Base-by-base conservation (phyloP, 352 stramenopile genomes). In the Globisporangium paroecandrum region DNA sequence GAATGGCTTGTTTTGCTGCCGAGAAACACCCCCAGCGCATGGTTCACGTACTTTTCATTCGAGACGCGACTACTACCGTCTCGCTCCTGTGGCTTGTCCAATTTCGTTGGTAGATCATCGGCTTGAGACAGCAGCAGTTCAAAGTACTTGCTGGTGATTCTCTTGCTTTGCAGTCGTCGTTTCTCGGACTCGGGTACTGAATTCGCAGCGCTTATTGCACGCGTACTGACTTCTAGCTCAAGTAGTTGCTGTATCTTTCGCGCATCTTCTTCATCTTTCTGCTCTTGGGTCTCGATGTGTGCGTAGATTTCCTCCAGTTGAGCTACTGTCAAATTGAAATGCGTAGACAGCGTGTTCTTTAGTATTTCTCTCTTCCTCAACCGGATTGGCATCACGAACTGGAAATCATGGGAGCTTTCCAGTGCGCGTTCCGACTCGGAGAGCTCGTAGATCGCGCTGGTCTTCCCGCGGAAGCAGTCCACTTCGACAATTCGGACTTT, bases 401-500 rank as follows among this genome's bases (percentile, higher is more conserved):
- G 57, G 18, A 82, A 69, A 5, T 72, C 36, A 34, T 60, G 58
- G 0, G 73, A 77, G 0, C 15, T 46, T 4, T 70, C 68, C 15
- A 67, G 34, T 15, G 60, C 54, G 6, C 71, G 59, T 25, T 89
- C 76, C 3, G 49, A 41, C 55, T 91, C 86, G 0, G 75, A 79
- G 8, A 83, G 77, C 0, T 94, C 84, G 62, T 81, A 87, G 25
- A 94, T 69, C 0, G 81, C 61, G 4, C 76, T 86, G 4, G 74
- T 84, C 60, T 86, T 82, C 0, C 81, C 82, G 20, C 68, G 69
- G 2, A 54, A 38, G 15, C 78, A 83, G 57, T 90, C 73, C 9
- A 92, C 64, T 58, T 90, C 79, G 3, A 91, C 69, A 4, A 88
- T 34, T 10, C 81, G 78, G 6, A 82, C 70, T 53, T 91, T 94